These are phyloP conservation scores for Mycena rebaudengoi DNA, from an alignment of 768 basidiomycete species.

Conservation along the genomic window DNA sequence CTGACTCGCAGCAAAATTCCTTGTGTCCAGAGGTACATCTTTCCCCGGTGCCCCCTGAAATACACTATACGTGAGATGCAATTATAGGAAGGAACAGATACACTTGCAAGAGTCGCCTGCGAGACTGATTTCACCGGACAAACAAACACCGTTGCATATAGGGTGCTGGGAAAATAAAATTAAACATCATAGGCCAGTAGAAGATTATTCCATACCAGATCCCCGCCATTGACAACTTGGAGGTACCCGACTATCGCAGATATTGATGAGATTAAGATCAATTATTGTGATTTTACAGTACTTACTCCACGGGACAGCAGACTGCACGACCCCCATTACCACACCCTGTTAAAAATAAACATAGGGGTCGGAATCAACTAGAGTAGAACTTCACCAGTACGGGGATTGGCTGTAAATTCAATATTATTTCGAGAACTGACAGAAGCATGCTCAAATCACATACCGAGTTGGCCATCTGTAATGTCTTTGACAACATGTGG, in stretches of 20 bases:
- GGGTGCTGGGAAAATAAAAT: too few species aligned
- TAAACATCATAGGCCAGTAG: too few species aligned
- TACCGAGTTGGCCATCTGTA: not conserved
- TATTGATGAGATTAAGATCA: not conserved
- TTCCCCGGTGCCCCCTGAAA: not conserved
- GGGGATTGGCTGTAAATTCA: not conserved
- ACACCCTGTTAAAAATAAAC: too few species aligned
- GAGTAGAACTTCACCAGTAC: too few species aligned
- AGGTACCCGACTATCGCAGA: not conserved
- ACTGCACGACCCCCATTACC: not conserved
- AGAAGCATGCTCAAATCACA: not conserved
- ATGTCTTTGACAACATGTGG: not conserved
- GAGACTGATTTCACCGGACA: not conserved
- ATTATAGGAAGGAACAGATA: not conserved
- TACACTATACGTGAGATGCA: not conserved
- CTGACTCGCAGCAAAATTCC: not conserved
- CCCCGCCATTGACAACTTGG: not conserved
- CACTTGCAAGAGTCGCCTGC: not conserved
- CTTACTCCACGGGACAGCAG: not conserved
- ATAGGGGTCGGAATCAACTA: too few species aligned
- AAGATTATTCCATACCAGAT: too few species aligned
- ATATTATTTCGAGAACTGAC: not conserved
- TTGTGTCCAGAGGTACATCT: not conserved
- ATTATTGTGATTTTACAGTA: not conserved
- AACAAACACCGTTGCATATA: slow-evolving; percentile 3